These are phyloP conservation scores for Pestalotiopsis sp. DNA, from an alignment of 2,329 filamentous ascomycete genomes.

Conservation along the genomic window DNA sequence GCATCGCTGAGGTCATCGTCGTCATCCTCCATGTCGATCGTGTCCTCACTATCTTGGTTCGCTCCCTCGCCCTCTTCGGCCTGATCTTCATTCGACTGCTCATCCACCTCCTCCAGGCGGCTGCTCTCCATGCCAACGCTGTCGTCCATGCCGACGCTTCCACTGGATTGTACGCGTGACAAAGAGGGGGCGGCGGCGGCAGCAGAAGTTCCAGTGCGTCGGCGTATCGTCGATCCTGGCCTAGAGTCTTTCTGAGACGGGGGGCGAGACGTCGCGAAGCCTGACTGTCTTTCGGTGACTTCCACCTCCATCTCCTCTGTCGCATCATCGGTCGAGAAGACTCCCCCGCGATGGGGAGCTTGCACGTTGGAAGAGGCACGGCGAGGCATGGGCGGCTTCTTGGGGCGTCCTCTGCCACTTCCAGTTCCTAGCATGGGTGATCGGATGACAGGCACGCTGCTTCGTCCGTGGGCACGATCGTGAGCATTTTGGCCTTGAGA, in stretches of 20 bases:
- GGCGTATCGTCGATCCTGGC: constrained; percentile 40
- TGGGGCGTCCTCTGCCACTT: constrained; percentile 55
- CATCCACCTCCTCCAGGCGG: constrained; percentile 29
- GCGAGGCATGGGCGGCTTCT: constrained; percentile 74
- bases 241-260: constrained; percentile 32
- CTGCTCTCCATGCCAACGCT: constrained; percentile 29
- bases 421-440: constrained; percentile 51
- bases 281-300: constrained; percentile 48
- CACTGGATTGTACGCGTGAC: constrained; percentile 45
- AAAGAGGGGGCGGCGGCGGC: constrained; percentile 37
- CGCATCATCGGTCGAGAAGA: constrained; percentile 92
- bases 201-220: constrained; percentile 27
- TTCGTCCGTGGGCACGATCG: constrained; percentile 42
- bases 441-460: constrained; percentile 37
- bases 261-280: constrained; percentile 31
- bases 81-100: constrained; percentile 36
- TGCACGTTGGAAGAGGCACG: constrained; percentile 72
- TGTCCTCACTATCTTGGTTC: constrained; percentile 37
- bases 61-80: constrained; percentile 40
- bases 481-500: constrained; percentile 24
- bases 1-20: constrained; percentile 79
- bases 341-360: constrained; percentile 77
- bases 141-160: constrained; percentile 33
- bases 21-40: constrained; percentile 38
- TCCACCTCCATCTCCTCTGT: constrained; percentile 72